These are phyloP conservation scores for Eutypa lata DNA, from an alignment of 2,329 filamentous ascomycete genomes.

Conservation along the genomic window DNA sequence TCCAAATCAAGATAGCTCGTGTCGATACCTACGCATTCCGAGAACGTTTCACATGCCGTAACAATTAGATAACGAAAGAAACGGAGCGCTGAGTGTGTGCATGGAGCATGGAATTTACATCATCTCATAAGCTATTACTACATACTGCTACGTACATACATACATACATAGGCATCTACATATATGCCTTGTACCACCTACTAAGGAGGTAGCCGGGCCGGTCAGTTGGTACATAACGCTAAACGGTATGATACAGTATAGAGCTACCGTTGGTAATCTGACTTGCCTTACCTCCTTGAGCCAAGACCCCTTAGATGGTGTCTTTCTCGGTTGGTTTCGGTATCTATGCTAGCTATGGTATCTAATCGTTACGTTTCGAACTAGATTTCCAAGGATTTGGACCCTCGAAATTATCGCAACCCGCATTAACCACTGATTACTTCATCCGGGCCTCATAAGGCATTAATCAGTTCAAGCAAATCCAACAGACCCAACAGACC, in stretches of 20 bases:
- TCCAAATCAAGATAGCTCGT: not conserved
- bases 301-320: not conserved
- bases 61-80: not conserved
- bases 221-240: too few species aligned
- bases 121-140: too few species aligned
- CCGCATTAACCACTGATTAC: not conserved
- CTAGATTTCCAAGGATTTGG: not conserved
- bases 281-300: not conserved
- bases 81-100: too few species aligned
- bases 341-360: not conserved
- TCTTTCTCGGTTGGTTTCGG: not conserved
- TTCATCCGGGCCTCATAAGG: not conserved
- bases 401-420: not conserved
- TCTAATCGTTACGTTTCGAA: not conserved
- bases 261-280: not conserved
- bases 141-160: not conserved
- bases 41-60: not conserved
- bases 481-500: too few species aligned
- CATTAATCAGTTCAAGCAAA: not conserved
- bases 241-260: not conserved
- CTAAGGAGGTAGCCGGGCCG: too few species aligned
- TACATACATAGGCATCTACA: not conserved
- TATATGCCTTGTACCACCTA: too few species aligned
- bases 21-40: not conserved
- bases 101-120: too few species aligned